Evolutionary conservation across 129 eudicot species (phyloP), one percentile per base, ranked within the genome.

Genomic region (Glebionis coronaria): DNA sequence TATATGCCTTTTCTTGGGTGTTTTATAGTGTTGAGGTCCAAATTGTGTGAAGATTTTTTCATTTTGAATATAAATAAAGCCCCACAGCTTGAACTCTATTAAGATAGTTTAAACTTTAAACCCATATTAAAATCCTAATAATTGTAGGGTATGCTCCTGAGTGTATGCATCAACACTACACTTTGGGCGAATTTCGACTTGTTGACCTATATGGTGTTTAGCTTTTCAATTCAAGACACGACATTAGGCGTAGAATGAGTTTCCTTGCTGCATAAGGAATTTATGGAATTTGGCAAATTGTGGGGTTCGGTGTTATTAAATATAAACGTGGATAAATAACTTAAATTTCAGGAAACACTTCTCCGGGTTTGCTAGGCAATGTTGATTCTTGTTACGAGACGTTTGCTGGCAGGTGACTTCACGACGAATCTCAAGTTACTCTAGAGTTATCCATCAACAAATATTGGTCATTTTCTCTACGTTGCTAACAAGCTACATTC

Each of bases 351-450:
- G 99, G 99, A 94, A 73, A 94, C 97, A 1, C 65, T 94, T 69
- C 95, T 94, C 18, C 81, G 99, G 29, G 69, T 94, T 31, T 94
- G 99, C 61, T 94, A 97, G 71, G 99, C 99, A 5, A 94, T 94
- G 99, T 73, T 94, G 71, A 78, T 94, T 63, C 84, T 94, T 4
- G 91, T 94, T 6, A 79, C 95, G 62, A 87, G 88, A 71, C 97
- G 95, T 63, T 78, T 94, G 65, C 90, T 94, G 40, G 99, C 99
- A n/a, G 99, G 99, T 60, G 99, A 94, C 76, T 94, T 94, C 57
- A 94, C 99, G 4, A 80, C 99, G 12, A 94, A 94, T 78, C 90
- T 94, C 61, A 89, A 94, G 84, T 71, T 94, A n/a, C 90, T 94
- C 18, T 97, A 94, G 73, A 79, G 83, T 57, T 94, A 94, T 80